Conservation (phyloP, 805 yeast species). For the Wickerhamiella hasegawae region DNA sequence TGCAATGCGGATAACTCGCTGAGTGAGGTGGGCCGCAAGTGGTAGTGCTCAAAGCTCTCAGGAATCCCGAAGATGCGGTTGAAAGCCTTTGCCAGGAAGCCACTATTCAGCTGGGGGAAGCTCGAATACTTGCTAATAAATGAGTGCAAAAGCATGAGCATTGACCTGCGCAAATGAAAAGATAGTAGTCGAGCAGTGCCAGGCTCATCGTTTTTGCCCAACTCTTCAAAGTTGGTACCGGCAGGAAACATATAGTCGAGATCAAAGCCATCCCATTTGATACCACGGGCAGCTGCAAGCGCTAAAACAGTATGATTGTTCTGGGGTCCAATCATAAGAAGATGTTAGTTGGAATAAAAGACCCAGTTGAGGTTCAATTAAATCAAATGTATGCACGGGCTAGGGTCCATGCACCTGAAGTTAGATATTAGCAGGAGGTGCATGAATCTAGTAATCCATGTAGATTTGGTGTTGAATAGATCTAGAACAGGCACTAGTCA, state of each 20-base stretch:
- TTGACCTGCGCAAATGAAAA: constrained; percentile 1
- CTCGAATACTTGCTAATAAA: neutral
- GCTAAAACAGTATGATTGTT: neutral
- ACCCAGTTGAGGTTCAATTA: too few relatives aligned
- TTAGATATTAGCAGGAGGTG: too few relatives aligned
- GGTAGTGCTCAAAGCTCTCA: neutral
- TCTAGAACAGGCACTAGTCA: too few relatives aligned
- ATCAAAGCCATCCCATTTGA: constrained; percentile 1
- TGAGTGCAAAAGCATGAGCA: neutral
- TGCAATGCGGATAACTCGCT: neutral
- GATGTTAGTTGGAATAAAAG: too few relatives aligned
- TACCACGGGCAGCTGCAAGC: neutral
- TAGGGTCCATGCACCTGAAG: too few relatives aligned
- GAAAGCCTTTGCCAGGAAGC: neutral
- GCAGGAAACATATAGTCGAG: constrained; percentile 1
- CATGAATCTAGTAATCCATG: too few relatives aligned
- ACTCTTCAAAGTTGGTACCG: constrained; percentile 1
- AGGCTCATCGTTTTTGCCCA: neutral
- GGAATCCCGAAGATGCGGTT: neutral
- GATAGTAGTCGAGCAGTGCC: neutral
- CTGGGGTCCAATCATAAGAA: too few relatives aligned
- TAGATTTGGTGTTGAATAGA: too few relatives aligned
- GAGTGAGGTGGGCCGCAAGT: neutral
- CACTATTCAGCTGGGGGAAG: neutral
- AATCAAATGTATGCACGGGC: too few relatives aligned